Percentiles rank a stretch among this genome's conserved stretches.
Evolutionary conservation across 192 early-diverging fungal genomes (phyloP).

Genomic region (Paraglomus occultum): DNA sequence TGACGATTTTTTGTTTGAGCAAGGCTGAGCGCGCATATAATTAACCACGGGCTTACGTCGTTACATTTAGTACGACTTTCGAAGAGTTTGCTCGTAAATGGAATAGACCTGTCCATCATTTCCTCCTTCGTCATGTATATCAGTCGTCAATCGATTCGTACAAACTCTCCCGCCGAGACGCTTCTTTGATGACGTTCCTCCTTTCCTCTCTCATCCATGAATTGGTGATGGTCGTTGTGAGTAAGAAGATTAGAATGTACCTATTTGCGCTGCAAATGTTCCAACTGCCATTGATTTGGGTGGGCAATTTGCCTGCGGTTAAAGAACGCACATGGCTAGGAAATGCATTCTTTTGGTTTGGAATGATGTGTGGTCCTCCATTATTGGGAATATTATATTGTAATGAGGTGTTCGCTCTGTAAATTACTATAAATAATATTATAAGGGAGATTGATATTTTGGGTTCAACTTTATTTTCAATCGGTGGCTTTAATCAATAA

Average conservation of each 20-base stretch:
- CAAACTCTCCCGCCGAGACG: constrained; percentile 65
- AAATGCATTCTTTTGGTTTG: constrained; percentile 89
- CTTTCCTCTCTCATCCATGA: constrained; percentile 79
- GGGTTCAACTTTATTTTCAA: too few species aligned
- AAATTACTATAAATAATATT: too few species aligned
- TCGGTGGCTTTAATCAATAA: too few species aligned
- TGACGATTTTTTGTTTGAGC: constrained; percentile 16
- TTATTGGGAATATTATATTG: constrained; percentile 77
- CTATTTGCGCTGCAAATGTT: constrained; percentile 84
- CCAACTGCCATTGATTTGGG: constrained; percentile 85
- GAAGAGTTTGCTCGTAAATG: constrained; percentile 96
- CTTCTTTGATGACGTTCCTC: constrained; percentile 79
- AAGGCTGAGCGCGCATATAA: not conserved
- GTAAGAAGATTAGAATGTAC: constrained; percentile 67
- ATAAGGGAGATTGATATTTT: too few species aligned
- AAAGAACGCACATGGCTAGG: constrained; percentile 63
- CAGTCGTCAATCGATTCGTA: constrained; percentile 72
- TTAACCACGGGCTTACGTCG: not conserved
- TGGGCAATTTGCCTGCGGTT: constrained; percentile 58
- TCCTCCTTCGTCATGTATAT: constrained; percentile 89
- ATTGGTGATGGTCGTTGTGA: constrained; percentile 71
- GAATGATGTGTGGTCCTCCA: constrained; percentile 85
- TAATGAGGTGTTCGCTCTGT: constrained; percentile 13
- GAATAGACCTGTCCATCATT: constrained; percentile 96
- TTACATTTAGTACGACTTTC: constrained; percentile 54